Conservation (phyloP, 257 asterid species). For the Lycium barbarum region DNA sequence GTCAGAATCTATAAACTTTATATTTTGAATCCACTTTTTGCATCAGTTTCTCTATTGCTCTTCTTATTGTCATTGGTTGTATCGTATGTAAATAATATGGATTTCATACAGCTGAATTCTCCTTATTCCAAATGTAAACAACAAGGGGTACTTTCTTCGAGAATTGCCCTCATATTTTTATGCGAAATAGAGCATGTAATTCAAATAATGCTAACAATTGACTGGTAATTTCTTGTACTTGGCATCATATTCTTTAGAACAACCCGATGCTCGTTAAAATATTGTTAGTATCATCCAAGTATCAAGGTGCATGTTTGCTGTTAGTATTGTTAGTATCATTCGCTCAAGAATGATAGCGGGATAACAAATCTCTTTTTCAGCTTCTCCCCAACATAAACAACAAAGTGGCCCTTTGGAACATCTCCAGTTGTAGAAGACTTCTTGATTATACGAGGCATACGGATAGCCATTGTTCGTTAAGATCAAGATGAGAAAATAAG, state of each 20-base stretch:
- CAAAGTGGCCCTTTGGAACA: background rate
- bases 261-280: background rate
- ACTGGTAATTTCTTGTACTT: background rate
- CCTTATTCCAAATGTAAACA: background rate
- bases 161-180: background rate
- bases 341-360: slow-evolving; percentile 35
- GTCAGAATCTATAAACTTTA: no score
- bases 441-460: background rate
- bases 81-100: background rate
- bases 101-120: background rate
- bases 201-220: background rate
- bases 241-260: background rate
- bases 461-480: background rate
- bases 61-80: background rate
- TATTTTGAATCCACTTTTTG: no score
- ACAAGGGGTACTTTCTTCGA: background rate
- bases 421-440: background rate
- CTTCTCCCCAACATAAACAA: background rate
- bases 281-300: background rate
- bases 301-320: background rate
- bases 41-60: background rate
- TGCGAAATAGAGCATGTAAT: background rate
- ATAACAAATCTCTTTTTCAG: slow-evolving; percentile 37
- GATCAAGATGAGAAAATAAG: background rate
- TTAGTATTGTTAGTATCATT: no score